phyloP scores from a whole-genome alignment of 2,329 filamentous ascomycete genomes.

The Fusarium fujikuroi region DNA sequence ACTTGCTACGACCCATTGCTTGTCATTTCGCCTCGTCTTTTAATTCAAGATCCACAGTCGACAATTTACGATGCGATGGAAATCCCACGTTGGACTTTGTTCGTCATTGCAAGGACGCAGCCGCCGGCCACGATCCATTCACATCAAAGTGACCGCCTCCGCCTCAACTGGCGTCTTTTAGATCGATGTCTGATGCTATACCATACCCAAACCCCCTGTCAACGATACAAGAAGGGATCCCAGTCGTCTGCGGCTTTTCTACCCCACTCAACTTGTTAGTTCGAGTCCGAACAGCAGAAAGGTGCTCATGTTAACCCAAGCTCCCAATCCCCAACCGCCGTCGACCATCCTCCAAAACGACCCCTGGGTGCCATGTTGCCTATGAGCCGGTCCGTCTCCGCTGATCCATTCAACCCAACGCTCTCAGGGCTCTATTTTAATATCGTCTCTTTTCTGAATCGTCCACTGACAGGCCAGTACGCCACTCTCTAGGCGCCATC shows the following conservation, averaged over 20 bases:
- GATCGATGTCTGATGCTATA: constrained; percentile 21
- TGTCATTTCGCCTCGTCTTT: constrained; percentile 22
- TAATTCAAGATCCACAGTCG: constrained; percentile 32
- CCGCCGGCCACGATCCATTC: constrained; percentile 36
- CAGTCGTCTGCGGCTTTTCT: constrained; percentile 39
- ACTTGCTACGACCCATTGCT: constrained; percentile 30
- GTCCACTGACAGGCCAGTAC: constrained; percentile 57
- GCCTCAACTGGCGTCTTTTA: constrained; percentile 27
- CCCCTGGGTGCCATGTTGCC: constrained; percentile 39
- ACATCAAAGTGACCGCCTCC: constrained; percentile 35
- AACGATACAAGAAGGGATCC: constrained; percentile 33
- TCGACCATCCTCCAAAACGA: constrained; percentile 34
- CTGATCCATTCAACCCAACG: constrained; percentile 46
- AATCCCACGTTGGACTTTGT: constrained; percentile 23
- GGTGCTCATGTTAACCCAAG: constrained; percentile 32
- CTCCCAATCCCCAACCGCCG: constrained; percentile 42
- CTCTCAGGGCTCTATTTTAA: constrained; percentile 57
- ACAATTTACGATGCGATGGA: constrained; percentile 12
- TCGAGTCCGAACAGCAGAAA: constrained; percentile 26
- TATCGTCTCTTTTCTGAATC: constrained; percentile 49
- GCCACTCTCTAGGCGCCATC: constrained; percentile 56
- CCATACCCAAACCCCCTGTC: constrained; percentile 16
- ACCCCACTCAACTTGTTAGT: constrained; percentile 33
- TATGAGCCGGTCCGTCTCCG: constrained; percentile 44
- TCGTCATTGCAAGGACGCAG: constrained; percentile 36